phyloP scores from a whole-genome alignment of 805 yeast species.

The Monosporozyma yasuniensis region DNA sequence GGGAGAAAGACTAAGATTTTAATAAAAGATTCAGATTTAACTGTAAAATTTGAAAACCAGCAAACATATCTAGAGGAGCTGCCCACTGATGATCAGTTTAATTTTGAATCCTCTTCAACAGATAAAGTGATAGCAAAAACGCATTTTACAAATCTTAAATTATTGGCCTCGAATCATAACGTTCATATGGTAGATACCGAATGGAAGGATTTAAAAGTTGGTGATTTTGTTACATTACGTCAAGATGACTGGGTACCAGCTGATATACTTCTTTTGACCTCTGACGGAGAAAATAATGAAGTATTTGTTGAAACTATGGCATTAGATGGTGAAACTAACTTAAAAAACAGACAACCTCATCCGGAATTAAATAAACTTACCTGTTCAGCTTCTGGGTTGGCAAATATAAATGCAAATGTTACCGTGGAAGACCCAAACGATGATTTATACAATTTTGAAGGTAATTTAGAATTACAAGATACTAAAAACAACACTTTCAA shows the following conservation, averaged over 20 bases:
- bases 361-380: slow-evolving; percentile 48
- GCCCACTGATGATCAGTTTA: background rate
- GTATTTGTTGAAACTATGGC: slow-evolving; percentile 92
- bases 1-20: slow-evolving; percentile 39
- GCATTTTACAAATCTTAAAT: slow-evolving; percentile 18
- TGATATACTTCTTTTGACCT: slow-evolving; percentile 65
- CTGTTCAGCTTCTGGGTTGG: slow-evolving; percentile 42
- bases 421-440: slow-evolving; percentile 85
- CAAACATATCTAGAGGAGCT: background rate
- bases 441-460: slow-evolving; percentile 89
- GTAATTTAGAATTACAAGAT: slow-evolving; percentile 42
- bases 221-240: slow-evolving; percentile 64
- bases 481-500: slow-evolving; percentile 30
- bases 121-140: slow-evolving; percentile 5
- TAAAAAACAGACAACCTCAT: slow-evolving; percentile 67
- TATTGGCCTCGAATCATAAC: slow-evolving; percentile 15
- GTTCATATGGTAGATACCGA: slow-evolving; percentile 20
- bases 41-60: background rate
- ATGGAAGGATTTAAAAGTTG: slow-evolving; percentile 84
- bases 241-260: slow-evolving; percentile 95
- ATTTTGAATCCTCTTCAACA: background rate
- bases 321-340: slow-evolving; percentile 91
- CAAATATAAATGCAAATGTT: slow-evolving; percentile 42
- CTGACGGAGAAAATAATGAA: slow-evolving; percentile 52
- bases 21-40: slow-evolving; percentile 12